Evolutionary conservation across 371 early-diverging fungal genomes (phyloP).

Genomic region (Mortierella sp.): DNA sequence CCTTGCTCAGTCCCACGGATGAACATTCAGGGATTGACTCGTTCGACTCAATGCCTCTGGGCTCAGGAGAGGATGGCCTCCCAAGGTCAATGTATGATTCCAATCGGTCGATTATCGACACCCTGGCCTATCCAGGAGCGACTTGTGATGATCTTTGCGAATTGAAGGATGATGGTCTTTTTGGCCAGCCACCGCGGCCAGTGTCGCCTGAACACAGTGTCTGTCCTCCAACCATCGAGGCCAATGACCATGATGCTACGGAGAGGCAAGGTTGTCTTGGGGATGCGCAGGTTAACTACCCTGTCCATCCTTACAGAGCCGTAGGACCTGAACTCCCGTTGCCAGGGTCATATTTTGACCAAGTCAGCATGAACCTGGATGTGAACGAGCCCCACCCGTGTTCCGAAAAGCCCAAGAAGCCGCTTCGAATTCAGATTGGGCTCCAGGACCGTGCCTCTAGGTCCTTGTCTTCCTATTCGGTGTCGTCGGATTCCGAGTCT

Average conservation of each 20-base stretch:
- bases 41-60: conserved; percentile 14
- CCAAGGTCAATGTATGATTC: background rate
- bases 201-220: too few species aligned
- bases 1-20: conserved; percentile 27
- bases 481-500: background rate
- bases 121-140: background rate
- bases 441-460: conserved; percentile 2
- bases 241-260: too few species aligned
- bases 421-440: background rate
- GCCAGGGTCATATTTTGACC: conserved; percentile 28
- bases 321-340: conserved; percentile 20
- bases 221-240: too few species aligned
- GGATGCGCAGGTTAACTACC: too few species aligned
- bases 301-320: conserved; percentile 2
- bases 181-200: too few species aligned
- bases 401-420: background rate
- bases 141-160: too few species aligned
- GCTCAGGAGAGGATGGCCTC: background rate
- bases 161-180: too few species aligned
- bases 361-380: conserved; percentile 7
- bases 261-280: too few species aligned
- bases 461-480: conserved; percentile 13
- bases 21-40: conserved; percentile 19
- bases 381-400: conserved; percentile 9
- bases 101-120: conserved; percentile 12